These are phyloP conservation scores for Gynochthodes officinalis DNA, from an alignment of 257 asterid genomes.

Conservation along the genomic window DNA sequence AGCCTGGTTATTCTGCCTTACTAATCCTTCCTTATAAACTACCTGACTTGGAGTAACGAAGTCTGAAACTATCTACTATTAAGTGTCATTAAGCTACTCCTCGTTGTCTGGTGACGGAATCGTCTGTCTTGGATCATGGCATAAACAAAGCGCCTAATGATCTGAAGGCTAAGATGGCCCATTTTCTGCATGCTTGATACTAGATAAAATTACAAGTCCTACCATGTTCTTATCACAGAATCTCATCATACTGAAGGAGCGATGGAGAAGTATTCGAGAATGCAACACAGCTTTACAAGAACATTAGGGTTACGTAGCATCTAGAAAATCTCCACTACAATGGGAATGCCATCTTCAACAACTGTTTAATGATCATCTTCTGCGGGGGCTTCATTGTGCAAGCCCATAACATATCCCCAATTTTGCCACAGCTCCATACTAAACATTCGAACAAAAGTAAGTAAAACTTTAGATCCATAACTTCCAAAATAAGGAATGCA, in stretches of 20 bases:
- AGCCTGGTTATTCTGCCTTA: too few species aligned
- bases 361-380: slow-evolving; percentile 2
- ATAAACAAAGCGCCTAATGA: too few species aligned
- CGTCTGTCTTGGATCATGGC: too few species aligned
- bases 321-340: background rate
- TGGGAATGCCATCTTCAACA: background rate
- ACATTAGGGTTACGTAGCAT: background rate
- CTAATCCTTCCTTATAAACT: too few species aligned
- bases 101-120: too few species aligned
- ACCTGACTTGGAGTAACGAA: too few species aligned
- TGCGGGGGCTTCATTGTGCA: slow-evolving; percentile 26
- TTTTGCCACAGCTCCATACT: slow-evolving; percentile 82
- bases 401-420: slow-evolving; percentile 52
- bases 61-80: too few species aligned
- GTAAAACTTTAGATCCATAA: background rate
- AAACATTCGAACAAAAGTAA: slow-evolving; percentile 21
- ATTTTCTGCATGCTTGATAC: too few species aligned
- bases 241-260: background rate
- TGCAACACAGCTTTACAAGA: background rate
- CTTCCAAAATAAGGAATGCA: background rate
- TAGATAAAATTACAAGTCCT: too few species aligned
- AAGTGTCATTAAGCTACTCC: too few species aligned
- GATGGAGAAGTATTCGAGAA: background rate
- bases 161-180: too few species aligned
- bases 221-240: background rate